Percentiles rank a stretch among this genome's conserved stretches.
Evolutionary conservation across 495 filamentous ascomycete species (phyloP).

Genomic region (Coniosporium apollinis): DNA sequence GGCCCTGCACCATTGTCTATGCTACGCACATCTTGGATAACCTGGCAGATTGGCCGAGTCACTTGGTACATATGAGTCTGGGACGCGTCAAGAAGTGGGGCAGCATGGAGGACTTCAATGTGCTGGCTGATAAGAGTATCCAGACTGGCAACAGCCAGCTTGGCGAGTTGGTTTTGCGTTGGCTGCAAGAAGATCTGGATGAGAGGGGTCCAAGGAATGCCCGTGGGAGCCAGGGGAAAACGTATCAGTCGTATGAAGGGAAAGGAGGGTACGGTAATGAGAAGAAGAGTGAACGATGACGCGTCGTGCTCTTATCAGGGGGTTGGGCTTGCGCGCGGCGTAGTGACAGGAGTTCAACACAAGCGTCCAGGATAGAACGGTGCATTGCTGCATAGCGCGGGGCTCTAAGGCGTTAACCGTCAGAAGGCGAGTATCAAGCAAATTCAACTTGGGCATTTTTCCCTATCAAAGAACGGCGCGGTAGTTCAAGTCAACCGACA

Average conservation of each 20-base stretch:
- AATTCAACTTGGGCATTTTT: too few relatives aligned
- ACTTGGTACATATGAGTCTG: conserved; percentile 86
- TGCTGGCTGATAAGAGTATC: conserved; percentile 24
- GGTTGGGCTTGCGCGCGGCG: too few relatives aligned
- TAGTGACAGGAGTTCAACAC: too few relatives aligned
- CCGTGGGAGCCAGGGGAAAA: conserved; percentile 43
- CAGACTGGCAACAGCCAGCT: conserved; percentile 53
- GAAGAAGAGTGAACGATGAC: conserved; percentile 27
- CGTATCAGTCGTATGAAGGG: conserved; percentile 47
- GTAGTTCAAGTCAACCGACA: too few relatives aligned
- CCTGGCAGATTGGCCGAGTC: conserved; percentile 78
- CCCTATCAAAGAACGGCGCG: too few relatives aligned
- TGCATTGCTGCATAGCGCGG: too few relatives aligned
- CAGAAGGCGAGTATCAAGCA: too few relatives aligned
- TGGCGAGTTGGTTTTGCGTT: conserved; percentile 70
- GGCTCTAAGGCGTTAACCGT: too few relatives aligned
- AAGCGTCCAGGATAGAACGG: too few relatives aligned
- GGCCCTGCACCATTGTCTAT: conserved; percentile 86
- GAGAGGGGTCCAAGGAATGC: conserved; percentile 62
- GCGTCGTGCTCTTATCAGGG: too few relatives aligned
- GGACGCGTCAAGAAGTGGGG: conserved; percentile 80
- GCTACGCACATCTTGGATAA: conserved; percentile 96
- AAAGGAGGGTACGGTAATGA: conserved; percentile 73
- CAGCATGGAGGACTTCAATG: conserved; percentile 37
- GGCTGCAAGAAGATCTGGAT: conserved; percentile 70